Evolutionary conservation across 805 yeast genomes (phyloP), one percentile per base, ranked within the genome.

Genomic region (Lipomyces starkeyi): DNA sequence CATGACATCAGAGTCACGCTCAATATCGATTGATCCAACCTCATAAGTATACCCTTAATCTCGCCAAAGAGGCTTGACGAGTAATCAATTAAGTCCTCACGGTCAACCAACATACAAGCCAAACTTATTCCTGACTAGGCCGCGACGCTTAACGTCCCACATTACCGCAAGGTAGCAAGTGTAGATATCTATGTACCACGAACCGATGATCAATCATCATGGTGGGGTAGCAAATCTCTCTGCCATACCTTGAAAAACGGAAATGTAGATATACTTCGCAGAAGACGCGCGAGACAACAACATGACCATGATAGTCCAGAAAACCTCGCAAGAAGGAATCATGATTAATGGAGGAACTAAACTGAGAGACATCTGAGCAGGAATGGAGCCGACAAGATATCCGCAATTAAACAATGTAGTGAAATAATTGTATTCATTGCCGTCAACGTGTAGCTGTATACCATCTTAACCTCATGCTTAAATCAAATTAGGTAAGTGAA

Each of bases 391-490:
- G 32, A 78, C 65, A n/a, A 73, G 25, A 85, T 83, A 83, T 0
- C 86, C 86, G 76, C 79, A 83, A 40, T 72, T 75, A 55, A 75
- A 78, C 29, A 77, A 69, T 9, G 84, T 83, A 69, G 81, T 82
- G 35, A 84, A 83, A 63, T 82, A 77, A 25, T 82, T 80, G 58
- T 83, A 77, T 69, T 84, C 84, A 66, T 84, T 80, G 2, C 84
- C 85, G 20, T 55, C 13, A 34, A 34, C 13, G 13, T 34, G 11
- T 1, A 34, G 37, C 37, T 34, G 13, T 34, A 34, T 34, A 27
- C 3, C 29, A 2, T 27, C 29, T 27, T 27, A 27, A 27, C 29
- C 29, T 27, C 29, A 3, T 27, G 29, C 29, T 27, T 27, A 27
- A 0, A 27, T 27, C 29, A 27, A 0, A 27, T 0, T 27, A 3